phyloP scores from a whole-genome alignment of 2,329 filamentous ascomycete genomes.

The Colletotrichum tofieldiae region DNA sequence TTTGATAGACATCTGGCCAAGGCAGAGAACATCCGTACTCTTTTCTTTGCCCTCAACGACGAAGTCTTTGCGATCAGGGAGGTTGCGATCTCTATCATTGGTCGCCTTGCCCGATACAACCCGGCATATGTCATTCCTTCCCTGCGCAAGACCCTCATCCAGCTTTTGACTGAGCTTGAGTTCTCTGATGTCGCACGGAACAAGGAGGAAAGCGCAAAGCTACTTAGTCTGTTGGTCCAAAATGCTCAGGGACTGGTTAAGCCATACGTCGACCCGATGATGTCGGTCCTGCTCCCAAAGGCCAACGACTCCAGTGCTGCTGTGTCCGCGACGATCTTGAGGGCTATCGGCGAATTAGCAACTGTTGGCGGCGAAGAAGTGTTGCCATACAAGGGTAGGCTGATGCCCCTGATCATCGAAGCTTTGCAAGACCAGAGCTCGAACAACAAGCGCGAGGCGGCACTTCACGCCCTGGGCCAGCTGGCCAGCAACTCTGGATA shows the following conservation, averaged over 20 bases:
- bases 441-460: constrained; percentile 89
- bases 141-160: constrained; percentile 92
- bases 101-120: constrained; percentile 90
- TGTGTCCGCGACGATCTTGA: constrained; percentile 94
- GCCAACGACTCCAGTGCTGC: constrained; percentile 87
- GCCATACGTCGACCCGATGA: constrained; percentile 97
- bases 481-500: constrained; percentile 97
- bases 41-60: constrained; percentile 97
- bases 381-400: constrained; percentile 88
- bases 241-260: constrained; percentile 95
- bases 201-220: constrained; percentile 95
- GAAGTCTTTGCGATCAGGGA: constrained; percentile 94
- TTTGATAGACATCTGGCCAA: constrained; percentile 98
- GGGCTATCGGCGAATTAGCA: constrained; percentile 93
- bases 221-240: constrained; percentile 92
- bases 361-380: constrained; percentile 96
- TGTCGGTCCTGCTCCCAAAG: constrained; percentile 93
- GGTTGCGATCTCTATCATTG: constrained; percentile 96
- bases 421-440: constrained; percentile 96
- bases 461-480: constrained; percentile 90
- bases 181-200: constrained; percentile 95
- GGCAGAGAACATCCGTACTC: constrained; percentile 94
- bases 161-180: constrained; percentile 95
- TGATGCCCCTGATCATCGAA: constrained; percentile 96
- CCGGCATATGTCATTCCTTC: constrained; percentile 98